Evolutionary conservation across 192 early-diverging fungal species (phyloP).

Genomic region (Coemansia sp.): DNA sequence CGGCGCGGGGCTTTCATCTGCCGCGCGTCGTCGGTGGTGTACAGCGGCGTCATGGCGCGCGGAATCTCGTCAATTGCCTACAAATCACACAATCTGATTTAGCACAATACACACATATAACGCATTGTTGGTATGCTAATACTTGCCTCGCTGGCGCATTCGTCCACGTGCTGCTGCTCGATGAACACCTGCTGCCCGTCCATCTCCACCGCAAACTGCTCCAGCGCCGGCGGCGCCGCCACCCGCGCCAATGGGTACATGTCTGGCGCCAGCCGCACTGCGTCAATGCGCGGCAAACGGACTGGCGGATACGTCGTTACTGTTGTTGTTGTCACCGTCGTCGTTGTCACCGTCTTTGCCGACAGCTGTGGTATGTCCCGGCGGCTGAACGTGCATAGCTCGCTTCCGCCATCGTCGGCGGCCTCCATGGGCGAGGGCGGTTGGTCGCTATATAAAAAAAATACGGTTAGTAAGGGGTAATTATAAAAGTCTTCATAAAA

Average conservation of each 20-base stretch:
- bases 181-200: slow-evolving; percentile 74
- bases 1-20: slow-evolving; percentile 1
- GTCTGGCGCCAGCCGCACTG: slow-evolving; percentile 54
- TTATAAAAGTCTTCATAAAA: neutral
- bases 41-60: slow-evolving; percentile 46
- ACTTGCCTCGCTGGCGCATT: slow-evolving; percentile 12
- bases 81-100: neutral
- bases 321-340: slow-evolving; percentile 77
- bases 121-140: neutral
- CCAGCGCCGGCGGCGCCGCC: slow-evolving; percentile 74
- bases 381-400: neutral
- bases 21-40: slow-evolving; percentile 48
- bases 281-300: slow-evolving; percentile 59
- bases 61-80: slow-evolving; percentile 19
- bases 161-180: slow-evolving; percentile 51
- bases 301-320: slow-evolving; percentile 81
- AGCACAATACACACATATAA: neutral
- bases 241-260: slow-evolving; percentile 73
- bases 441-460: neutral
- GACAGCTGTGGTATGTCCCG: slow-evolving; percentile 38
- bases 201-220: slow-evolving; percentile 78
- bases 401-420: neutral
- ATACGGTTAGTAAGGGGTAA: neutral
- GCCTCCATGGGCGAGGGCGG: neutral
- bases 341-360: slow-evolving; percentile 64